Conservation (phyloP, 768 basidiomycete species). For the Suillus weaverae region DNA sequence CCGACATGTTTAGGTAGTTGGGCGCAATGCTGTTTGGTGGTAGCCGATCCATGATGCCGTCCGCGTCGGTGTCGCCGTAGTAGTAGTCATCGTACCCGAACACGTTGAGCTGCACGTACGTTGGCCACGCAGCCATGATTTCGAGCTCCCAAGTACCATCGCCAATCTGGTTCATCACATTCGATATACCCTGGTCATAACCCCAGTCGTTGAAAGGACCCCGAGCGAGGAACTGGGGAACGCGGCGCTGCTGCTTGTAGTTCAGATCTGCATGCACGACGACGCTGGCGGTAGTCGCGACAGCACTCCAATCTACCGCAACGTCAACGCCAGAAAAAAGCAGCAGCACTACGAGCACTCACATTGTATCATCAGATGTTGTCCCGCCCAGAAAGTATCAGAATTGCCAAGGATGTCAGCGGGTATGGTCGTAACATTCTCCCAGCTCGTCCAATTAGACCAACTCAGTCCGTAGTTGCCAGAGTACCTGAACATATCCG, state of each 20-base stretch:
- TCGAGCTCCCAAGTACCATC: slow-evolving; percentile 82
- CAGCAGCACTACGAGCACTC: slow-evolving; percentile 24
- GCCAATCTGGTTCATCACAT: slow-evolving; percentile 62
- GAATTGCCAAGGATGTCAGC: slow-evolving; percentile 48
- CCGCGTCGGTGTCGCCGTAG: slow-evolving; percentile 87
- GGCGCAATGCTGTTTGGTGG: slow-evolving; percentile 85
- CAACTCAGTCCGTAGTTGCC: slow-evolving; percentile 80
- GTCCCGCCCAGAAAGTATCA: slow-evolving; percentile 71
- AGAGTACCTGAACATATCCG: slow-evolving; percentile 85
- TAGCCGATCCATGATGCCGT: slow-evolving; percentile 86
- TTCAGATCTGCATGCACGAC: slow-evolving; percentile 78
- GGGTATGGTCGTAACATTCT: slow-evolving; percentile 67
- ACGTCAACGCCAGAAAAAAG: background rate
- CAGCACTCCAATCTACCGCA: slow-evolving; percentile 72
- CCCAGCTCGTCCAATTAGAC: slow-evolving; percentile 80
- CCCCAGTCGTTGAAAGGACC: slow-evolving; percentile 94
- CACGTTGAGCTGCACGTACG: slow-evolving; percentile 86
- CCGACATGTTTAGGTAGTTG: slow-evolving; percentile 90
- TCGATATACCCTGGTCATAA: slow-evolving; percentile 77
- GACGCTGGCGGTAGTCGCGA: slow-evolving; percentile 58
- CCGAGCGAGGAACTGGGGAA: slow-evolving; percentile 84
- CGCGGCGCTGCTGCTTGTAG: slow-evolving; percentile 63
- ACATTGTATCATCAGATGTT: slow-evolving; percentile 92
- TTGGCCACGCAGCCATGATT: slow-evolving; percentile 90
- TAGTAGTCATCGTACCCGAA: slow-evolving; percentile 91